phyloP scores from a whole-genome alignment of 208 protist genomes.

The Wallacemonas sp. region DNA sequence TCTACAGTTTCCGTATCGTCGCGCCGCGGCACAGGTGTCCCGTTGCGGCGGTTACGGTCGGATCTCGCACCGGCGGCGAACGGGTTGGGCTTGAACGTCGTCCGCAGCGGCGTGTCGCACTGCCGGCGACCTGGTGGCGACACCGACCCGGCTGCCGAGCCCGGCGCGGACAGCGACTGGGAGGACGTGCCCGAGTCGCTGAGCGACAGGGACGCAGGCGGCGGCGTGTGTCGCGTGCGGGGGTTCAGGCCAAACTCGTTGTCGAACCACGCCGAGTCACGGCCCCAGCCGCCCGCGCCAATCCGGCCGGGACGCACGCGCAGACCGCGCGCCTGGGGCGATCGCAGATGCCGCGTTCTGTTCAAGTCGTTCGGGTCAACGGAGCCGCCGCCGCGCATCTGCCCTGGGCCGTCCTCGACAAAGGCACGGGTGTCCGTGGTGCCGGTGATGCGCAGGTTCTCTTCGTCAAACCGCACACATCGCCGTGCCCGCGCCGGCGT shows the following conservation, averaged over 20 bases:
- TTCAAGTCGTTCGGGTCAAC: background rate
- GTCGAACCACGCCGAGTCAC: constrained; percentile 75
- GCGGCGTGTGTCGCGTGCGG: background rate
- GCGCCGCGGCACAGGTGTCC: background rate
- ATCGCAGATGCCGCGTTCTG: constrained; percentile 4
- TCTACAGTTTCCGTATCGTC: background rate
- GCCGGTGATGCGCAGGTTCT: constrained; percentile 1
- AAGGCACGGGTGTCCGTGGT: constrained; percentile 13
- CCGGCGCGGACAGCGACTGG: background rate
- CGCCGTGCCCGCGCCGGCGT: background rate
- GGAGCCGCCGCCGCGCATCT: background rate
- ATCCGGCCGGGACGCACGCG: background rate
- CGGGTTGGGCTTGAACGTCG: constrained; percentile 12
- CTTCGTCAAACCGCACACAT: constrained; percentile 7
- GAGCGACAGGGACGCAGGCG: background rate
- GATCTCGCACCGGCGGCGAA: background rate
- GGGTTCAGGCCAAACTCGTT: constrained; percentile 41
- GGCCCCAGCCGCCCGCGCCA: constrained; percentile 37
- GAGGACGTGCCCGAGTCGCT: background rate
- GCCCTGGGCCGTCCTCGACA: background rate
- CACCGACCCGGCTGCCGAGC: background rate
- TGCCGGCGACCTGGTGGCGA: background rate
- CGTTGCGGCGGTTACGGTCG: background rate
- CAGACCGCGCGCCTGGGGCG: background rate
- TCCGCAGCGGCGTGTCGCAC: background rate